A percentile compares a stretch with the other conserved stretches of the same genome.
These are phyloP conservation scores for Ophiocordyceps camponoti-saundersi DNA, from an alignment of 2,329 filamentous ascomycete species.

Conservation along the genomic window DNA sequence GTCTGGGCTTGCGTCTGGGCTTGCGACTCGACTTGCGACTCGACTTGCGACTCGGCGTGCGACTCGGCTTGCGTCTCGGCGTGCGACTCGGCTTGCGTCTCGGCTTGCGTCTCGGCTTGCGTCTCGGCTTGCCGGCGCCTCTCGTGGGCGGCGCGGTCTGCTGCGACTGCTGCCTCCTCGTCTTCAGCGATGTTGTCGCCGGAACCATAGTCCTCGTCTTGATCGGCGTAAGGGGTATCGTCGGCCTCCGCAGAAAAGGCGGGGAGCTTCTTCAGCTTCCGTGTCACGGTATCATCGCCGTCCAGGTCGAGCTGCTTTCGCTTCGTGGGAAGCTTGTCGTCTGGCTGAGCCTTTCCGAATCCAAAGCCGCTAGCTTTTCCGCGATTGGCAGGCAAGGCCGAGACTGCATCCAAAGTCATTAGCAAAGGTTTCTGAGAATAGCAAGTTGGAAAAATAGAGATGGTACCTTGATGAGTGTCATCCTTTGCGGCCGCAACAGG, in stretches of 20 bases:
- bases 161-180: constrained; percentile 77
- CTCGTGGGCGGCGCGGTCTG: constrained; percentile 70
- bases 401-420: constrained; percentile 15
- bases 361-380: constrained; percentile 74
- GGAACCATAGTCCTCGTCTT: constrained; percentile 53
- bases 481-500: constrained; percentile 7
- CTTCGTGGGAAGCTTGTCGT: constrained; percentile 53
- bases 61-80: constrained; percentile 24
- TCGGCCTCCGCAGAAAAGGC: constrained; percentile 52
- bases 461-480: constrained; percentile 19
- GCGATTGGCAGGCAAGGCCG: constrained; percentile 47
- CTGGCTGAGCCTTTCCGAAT: constrained; percentile 49
- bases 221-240: constrained; percentile 40
- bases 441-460: not conserved
- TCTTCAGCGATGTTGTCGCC: constrained; percentile 62
- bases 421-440: not conserved
- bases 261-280: constrained; percentile 83
- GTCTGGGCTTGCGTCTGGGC: constrained; percentile 5
- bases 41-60: constrained; percentile 27
- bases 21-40: constrained; percentile 25
- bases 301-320: constrained; percentile 62
- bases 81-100: constrained; percentile 25
- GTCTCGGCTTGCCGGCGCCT: constrained; percentile 44
- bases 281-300: constrained; percentile 72
- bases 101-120: constrained; percentile 27